Evolutionary conservation across 495 filamentous ascomycete species (phyloP).

Genomic region (Aspergillus sparsus): DNA sequence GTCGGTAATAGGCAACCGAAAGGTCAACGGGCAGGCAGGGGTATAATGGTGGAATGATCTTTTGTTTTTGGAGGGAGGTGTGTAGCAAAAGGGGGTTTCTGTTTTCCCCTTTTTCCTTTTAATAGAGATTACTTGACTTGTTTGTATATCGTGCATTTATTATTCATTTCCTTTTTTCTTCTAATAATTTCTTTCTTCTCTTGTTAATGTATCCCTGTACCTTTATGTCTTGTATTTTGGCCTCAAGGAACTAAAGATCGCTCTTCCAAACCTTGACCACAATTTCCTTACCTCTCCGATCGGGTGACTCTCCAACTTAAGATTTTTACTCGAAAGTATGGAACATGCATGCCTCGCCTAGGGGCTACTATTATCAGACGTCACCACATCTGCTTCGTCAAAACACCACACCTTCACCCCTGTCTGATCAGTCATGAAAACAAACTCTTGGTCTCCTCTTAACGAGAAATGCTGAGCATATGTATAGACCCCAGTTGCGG

Average conservation of each 20-base stretch:
- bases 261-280: not conserved
- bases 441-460: slow-evolving; percentile 22
- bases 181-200: not conserved
- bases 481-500: slow-evolving; percentile 11
- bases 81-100: not conserved
- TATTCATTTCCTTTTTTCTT: slow-evolving; percentile 35
- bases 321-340: too few relatives aligned
- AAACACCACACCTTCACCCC: slow-evolving; percentile 26
- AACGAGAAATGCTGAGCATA: slow-evolving; percentile 15
- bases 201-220: slow-evolving; percentile 37
- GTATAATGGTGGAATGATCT: slow-evolving; percentile 16
- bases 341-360: too few relatives aligned
- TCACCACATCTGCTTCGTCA: not conserved
- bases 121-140: slow-evolving; percentile 24
- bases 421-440: slow-evolving; percentile 20
- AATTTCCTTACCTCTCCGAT: too few relatives aligned
- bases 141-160: slow-evolving; percentile 32
- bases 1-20: slow-evolving; percentile 11
- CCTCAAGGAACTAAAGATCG: not conserved
- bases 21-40: slow-evolving; percentile 7
- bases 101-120: not conserved
- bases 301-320: too few relatives aligned
- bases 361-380: too few relatives aligned
- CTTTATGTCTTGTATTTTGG: not conserved
- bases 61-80: slow-evolving; percentile 11